Evolutionary conservation across 1,139 yeast species (phyloP), one percentile per base, ranked within the genome.

Genomic region (Blastobotrys apis): DNA sequence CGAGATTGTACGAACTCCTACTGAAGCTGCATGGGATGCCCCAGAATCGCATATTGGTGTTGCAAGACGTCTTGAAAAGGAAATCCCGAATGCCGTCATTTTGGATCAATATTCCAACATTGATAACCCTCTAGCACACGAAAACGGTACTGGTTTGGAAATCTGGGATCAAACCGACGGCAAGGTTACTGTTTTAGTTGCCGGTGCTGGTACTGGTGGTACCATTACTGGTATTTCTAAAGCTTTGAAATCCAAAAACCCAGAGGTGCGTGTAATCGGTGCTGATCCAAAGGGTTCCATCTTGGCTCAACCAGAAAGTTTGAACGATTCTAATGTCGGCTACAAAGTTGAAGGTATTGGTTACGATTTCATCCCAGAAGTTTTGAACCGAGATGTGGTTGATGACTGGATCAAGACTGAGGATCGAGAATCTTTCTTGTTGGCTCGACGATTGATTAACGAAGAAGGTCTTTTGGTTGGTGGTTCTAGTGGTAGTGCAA

Each of bases 141-240:
- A 84, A 65, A 75, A 72, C 59, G 92, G 94, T 47, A 86, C 95
- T 31, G 95, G 95, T 47, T 80, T 69, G 55, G 95, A 86, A 68
- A 86, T 86, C 59, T 84, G 90, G 82, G 80, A 81, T 52, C 95
- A 86, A 67, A 76, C 88, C 33, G 71, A 76, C 33, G 88, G 92
- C 39, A 75, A 81, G 54, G 73, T 86, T 47, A 79, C 80, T 49
- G 87, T 81, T 54, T 72, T 86, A 42, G 84, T 86, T 48, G 95
- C 95, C 37, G 95, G 95, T 65, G 94, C 94, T 6, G 94, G 94
- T 67, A 85, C 95, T 49, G 95, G 90, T 65, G 90, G 90, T 66
- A 82, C 90, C 39, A 79, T 83, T 57, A 67, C 82, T 37, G 95
- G 95, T 69, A 82, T 84, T 57, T 78, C 94, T 43, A 75, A 73